Evolutionary conservation across 805 yeast species (phyloP).

Genomic region (Cyberlindnera maritima): DNA sequence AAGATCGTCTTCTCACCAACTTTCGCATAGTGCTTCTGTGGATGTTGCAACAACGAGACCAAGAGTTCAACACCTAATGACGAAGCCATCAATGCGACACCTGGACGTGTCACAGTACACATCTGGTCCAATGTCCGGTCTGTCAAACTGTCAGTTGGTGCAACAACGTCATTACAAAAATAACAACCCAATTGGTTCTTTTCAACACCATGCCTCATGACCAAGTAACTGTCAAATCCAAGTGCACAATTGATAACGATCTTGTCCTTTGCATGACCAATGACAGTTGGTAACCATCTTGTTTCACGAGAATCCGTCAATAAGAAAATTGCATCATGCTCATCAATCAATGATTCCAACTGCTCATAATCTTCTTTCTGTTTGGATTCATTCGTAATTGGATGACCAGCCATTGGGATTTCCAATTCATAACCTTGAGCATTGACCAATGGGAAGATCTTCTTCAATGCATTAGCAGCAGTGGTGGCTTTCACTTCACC

Average conservation of each 20-base stretch:
- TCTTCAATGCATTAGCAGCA: constrained; percentile 72
- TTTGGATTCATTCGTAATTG: constrained; percentile 53
- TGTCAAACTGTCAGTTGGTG: constrained; percentile 84
- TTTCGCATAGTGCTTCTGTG: constrained; percentile 38
- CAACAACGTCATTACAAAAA: constrained; percentile 93
- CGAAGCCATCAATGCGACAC: constrained; percentile 86
- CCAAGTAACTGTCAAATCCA: constrained; percentile 91
- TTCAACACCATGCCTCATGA: constrained; percentile 81
- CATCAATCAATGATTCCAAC: constrained; percentile 51
- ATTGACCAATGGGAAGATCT: constrained; percentile 75
- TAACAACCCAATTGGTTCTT: constrained; percentile 78
- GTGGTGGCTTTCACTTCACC: constrained; percentile 74
- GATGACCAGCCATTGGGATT: constrained; percentile 97
- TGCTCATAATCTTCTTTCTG: constrained; percentile 51
- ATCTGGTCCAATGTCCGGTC: constrained; percentile 93
- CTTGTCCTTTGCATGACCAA: constrained; percentile 66
- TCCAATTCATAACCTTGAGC: constrained; percentile 63
- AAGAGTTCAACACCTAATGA: constrained; percentile 82
- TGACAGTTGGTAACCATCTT: constrained; percentile 94
- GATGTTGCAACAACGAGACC: constrained; percentile 71
- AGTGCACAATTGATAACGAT: constrained; percentile 87
- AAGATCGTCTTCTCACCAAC: constrained; percentile 38
- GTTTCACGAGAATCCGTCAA: constrained; percentile 94
- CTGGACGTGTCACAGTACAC: constrained; percentile 99
- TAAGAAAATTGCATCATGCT: constrained; percentile 75